Base-by-base conservation (phyloP, 2,329 filamentous ascomycete species). In the Calycina herbarum region DNA sequence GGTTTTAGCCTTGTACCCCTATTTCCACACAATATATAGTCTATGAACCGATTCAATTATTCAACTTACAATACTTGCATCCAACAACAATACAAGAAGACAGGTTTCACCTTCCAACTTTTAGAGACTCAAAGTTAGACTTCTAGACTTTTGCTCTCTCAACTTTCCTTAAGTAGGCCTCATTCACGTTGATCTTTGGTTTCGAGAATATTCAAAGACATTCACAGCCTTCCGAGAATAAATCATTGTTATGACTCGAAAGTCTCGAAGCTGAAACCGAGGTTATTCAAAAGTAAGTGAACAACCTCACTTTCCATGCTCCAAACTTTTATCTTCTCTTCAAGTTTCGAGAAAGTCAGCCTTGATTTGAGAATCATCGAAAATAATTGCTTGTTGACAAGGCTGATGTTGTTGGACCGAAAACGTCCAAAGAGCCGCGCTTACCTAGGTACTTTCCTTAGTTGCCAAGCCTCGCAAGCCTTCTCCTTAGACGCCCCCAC, bases 391-490 rank as follows among this genome's bases (percentile, higher is more conserved):
- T 8, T 40, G n/a, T 24, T 51, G 10, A 24, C 48, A 24, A 51
- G 48, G 48, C n/a, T 24, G 48, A 13, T 51, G 48, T 27, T 51
- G 48, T 24, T 27, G n/a, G 7, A 20, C 45, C 20, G 48, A 24
- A 51, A 51, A 13, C n/a, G 48, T 51, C 8, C 10, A 51, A 51
- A 20, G 27, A 27, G 24, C 48, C 48, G 48, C 48, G 48, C 48
- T 51, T 51, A 51, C 48, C 56, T 20, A 20, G 20, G 20, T 20
- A 20, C 20, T 8, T 57, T 13, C 31, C 33, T 58, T 17, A 33
- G 27, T 58, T 58, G 56, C 56, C 56, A 58, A 58, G 56, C 54
- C 54, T 57, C 54, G 54, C 54, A 48, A 48, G 45, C 48, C 48
- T 51, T 59, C n/a, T 38, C 57, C 31, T 42, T 59, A 59, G 57